Percentiles rank a stretch among this genome's conserved stretches.
These are phyloP conservation scores for Sistotremastrum niveocremeum DNA, from an alignment of 768 basidiomycete genomes.

Conservation along the genomic window DNA sequence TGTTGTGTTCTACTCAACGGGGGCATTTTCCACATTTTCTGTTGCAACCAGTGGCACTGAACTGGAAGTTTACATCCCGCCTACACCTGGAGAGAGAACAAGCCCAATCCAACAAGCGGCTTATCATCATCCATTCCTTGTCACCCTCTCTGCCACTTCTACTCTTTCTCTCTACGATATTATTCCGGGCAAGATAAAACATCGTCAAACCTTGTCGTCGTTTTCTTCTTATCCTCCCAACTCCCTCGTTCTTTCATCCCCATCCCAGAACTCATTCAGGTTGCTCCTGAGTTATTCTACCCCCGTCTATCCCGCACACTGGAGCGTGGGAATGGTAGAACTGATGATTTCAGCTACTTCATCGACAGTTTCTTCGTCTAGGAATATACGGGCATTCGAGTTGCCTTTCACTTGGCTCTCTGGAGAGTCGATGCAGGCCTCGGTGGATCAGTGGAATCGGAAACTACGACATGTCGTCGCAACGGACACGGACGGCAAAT, in stretches of 20 bases:
- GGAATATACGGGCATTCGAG: slow-evolving; percentile 57
- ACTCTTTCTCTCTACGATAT: slow-evolving; percentile 62
- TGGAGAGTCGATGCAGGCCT: slow-evolving; percentile 40
- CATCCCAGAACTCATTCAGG: slow-evolving; percentile 47
- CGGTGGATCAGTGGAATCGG: slow-evolving; percentile 69
- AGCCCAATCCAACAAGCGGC: slow-evolving; percentile 47
- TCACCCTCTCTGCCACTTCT: slow-evolving; percentile 56
- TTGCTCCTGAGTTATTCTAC: slow-evolving; percentile 61
- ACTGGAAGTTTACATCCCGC: slow-evolving; percentile 34
- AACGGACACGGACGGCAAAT: slow-evolving; percentile 75
- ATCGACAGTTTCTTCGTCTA: slow-evolving; percentile 41
- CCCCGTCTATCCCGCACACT: slow-evolving; percentile 72
- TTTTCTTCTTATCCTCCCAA: slow-evolving; percentile 72
- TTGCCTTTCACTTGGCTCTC: slow-evolving; percentile 63
- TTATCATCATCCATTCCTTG: slow-evolving; percentile 67
- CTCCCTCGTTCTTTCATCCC: slow-evolving; percentile 63
- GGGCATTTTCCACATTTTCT: slow-evolving; percentile 49
- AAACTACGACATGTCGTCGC: slow-evolving; percentile 60
- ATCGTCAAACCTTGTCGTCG: slow-evolving; percentile 56
- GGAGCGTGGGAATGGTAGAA: slow-evolving; percentile 68
- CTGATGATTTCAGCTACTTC: slow-evolving; percentile 41
- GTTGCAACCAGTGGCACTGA: slow-evolving; percentile 31
- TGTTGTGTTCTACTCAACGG: slow-evolving; percentile 50
- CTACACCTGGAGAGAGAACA: slow-evolving; percentile 22
- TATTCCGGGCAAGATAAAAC: slow-evolving; percentile 33